Evolutionary conservation across 2,329 filamentous ascomycete species (phyloP).

Genomic region (Ascochyta lentis): DNA sequence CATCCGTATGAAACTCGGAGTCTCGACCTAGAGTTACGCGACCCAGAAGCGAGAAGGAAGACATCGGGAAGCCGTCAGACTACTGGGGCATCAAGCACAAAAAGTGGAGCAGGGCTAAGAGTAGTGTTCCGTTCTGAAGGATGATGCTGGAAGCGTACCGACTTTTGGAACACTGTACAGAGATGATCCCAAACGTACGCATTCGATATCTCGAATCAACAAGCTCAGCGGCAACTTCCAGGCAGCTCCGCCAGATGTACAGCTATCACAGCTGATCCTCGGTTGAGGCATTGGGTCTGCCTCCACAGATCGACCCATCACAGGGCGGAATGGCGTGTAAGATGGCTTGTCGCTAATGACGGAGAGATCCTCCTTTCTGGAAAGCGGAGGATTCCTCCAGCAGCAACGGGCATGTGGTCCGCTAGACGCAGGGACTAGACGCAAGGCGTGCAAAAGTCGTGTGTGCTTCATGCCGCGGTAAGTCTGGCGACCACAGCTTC

Average conservation of each 20-base stretch:
- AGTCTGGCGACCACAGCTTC: not conserved
- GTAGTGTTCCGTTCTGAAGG: conserved; percentile 3
- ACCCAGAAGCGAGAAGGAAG: conserved; percentile 6
- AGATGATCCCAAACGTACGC: not conserved
- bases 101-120: conserved; percentile 8
- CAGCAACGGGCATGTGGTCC: not conserved
- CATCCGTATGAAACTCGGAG: conserved; percentile 10
- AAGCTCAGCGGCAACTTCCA: not conserved
- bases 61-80: conserved; percentile 10
- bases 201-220: not conserved
- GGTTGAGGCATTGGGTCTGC: not conserved
- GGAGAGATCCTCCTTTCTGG: conserved; percentile 6
- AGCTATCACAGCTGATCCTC: not conserved
- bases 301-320: not conserved
- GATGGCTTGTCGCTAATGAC: conserved; percentile 9
- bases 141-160: conserved; percentile 13
- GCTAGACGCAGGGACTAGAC: conserved; percentile 9
- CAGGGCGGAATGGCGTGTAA: conserved; percentile 2
- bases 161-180: not conserved
- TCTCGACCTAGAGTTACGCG: conserved; percentile 8
- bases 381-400: not conserved
- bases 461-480: not conserved
- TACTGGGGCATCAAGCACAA: not conserved
- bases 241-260: not conserved
- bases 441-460: not conserved